Evolutionary conservation across 2,329 filamentous ascomycete species (phyloP), one percentile per base, ranked within the genome.

Genomic region (Magnaporthiopsis incrustans): DNA sequence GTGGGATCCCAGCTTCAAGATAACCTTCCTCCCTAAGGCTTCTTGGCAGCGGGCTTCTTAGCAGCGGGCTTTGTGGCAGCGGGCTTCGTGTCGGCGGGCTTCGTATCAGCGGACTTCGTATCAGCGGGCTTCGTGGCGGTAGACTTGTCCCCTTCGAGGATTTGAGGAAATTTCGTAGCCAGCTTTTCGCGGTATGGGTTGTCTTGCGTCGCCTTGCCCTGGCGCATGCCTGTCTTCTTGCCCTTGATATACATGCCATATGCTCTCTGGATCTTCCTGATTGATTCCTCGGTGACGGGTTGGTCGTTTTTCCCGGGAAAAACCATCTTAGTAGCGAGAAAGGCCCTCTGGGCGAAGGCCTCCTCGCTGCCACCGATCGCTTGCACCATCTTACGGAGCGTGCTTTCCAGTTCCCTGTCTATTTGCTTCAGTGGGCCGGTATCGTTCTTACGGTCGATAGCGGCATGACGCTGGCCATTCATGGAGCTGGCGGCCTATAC

Each of bases 401-500:
- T 53, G 1, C 1, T 14, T 14, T 44, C 50, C 11, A 62, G 10
- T 2, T 22, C 12, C 11, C 10, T 56, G 27, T 57, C 50, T 10
- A n/a, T 83, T 60, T 92, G 96, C 81, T 96, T 96, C 74, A 92
- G 93, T 82, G 97, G 97, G 79, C 98, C 89, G 79, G 97, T 97
- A 76, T 97, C 95, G 82, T 98, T 93, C 75, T 88, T 89, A 70
- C 94, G 93, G 83, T 98, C 95, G 77, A 99, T 93, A 83, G 98
- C 97, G 70, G 95, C 98, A 69, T 98, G 84, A 75, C 91, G 93
- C 81, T 99, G 95, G 71, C 95, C 95, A 79, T 98, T 94, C 69
- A 82, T 82, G 67, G 79, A 80, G 14, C 35, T 44, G 35, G 59
- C 33, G 25, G 33, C 60, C 59, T 38, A 33, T 63, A 15, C 15